A percentile compares a stretch with the other conserved stretches of the same genome.
Conservation (phyloP, 106 monocot genomes). For the Dendrobium nobile region DNA sequence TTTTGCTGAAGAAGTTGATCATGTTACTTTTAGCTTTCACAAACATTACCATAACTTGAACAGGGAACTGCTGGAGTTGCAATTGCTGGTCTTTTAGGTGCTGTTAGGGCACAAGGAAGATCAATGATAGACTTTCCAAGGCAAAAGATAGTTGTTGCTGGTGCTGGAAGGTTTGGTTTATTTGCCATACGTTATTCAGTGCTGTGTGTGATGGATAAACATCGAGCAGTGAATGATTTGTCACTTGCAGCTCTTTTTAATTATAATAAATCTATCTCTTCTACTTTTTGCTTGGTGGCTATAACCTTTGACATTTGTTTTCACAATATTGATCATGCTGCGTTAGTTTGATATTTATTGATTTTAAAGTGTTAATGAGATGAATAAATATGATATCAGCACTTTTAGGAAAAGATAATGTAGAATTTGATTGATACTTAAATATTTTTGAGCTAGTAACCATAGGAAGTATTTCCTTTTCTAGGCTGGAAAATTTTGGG, state of each 20-base stretch:
- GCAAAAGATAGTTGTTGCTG: constrained; percentile 98
- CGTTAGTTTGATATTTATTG: not conserved
- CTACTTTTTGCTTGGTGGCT: not conserved
- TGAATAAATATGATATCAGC: not conserved
- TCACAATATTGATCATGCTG: not conserved
- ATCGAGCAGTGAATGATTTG: not conserved
- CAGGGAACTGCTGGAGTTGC: constrained; percentile 99
- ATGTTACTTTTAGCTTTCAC: not conserved
- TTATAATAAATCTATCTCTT: not conserved
- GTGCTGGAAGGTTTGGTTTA: constrained; percentile 83
- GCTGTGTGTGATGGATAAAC: not conserved
- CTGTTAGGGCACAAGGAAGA: constrained; percentile 94
- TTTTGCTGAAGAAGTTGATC: not conserved
- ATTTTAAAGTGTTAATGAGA: not conserved
- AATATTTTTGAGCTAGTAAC: not conserved
- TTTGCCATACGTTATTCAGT: not conserved
- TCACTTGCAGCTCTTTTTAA: not conserved
- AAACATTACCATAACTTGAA: not conserved
- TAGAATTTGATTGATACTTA: not conserved
- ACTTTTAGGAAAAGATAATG: not conserved
- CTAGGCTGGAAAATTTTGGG: no score
- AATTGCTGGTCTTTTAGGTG: constrained; percentile 95
- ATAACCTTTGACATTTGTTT: not conserved
- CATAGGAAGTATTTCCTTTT: no score
- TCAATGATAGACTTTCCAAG: constrained; percentile 97